Evolutionary conservation across 257 asterid species (phyloP), one percentile per base, ranked within the genome.

Genomic region (Nicotiana knightiana): DNA sequence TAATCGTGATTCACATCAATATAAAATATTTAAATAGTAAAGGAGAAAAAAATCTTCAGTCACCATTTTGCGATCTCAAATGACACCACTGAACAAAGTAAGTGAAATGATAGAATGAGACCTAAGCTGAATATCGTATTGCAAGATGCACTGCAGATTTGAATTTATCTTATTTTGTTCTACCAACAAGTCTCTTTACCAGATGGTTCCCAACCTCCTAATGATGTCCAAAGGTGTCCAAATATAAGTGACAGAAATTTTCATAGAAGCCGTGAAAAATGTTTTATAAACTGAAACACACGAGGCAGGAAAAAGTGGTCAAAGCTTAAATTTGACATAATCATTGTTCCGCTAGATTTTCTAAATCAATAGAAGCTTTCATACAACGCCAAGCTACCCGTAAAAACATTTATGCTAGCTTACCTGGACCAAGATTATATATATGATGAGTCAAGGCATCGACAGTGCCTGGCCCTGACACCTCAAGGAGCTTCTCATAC

Each of bases 381-480:
- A 75, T 51, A 48, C 26, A 51, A 28, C 0, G 2, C 0, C 43
- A 75, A 75, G 80, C 63, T 75, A 26, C 26, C 9, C 46, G 8
- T 51, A 75, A 73, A 51, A 46, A 73, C 8, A 13, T 57, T 75
- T 26, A 75, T 75, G 80, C 80, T 26, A 51, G 17, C 46, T 51
- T n/a, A 82, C 85, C 85, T 71, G 85, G 64, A 73, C 85, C 85
- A 46, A 82, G 79, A 73, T 76, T 82, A 53, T 82, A 82, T 71
- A 82, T 71, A 63, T 82, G 85, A 75, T 82, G 85, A 33, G 85
- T 82, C 81, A 82, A 26, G 76, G 66, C 85, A 61, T 73, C 46
- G 17, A 82, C 54, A 57, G 68, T 64, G 26, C 39, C 58, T 51
- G 80, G 63, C 79, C 81, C 81, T 59, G 85, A 61, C 57, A 43